Base-by-base conservation (phyloP, 2,329 filamentous ascomycete species). In the Aspergillus novofumigatus region DNA sequence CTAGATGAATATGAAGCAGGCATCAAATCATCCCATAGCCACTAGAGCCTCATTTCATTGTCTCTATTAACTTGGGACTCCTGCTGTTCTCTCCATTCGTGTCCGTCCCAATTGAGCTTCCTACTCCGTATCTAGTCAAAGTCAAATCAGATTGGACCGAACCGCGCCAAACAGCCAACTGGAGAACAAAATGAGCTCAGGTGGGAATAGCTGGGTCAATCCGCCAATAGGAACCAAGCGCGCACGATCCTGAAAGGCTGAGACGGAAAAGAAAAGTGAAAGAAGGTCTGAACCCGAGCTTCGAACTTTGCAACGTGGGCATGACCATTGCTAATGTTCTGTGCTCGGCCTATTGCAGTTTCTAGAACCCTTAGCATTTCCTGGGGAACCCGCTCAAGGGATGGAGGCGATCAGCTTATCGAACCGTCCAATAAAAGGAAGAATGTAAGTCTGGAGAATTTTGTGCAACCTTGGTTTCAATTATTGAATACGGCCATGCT, bases 321-420 rank as follows among this genome's bases (percentile, higher is more conserved):
- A 42, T 45, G 53, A 52, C 41, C 41, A 14, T 20, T n/a, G 53
- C 26, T 51, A 38, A 25, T 38, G 32, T 17, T 38, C 23, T 41
- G 44, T 48, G 53, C 25, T 55, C 14, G 44, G 41, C 14, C 29
- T 38, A 17, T 38, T 38, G 23, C 54, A 20, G 23, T 26, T 54
- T 54, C 59, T 58, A 56, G 56, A 56, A 60, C 52, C 25, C 52
- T 51, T 53, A 58, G 53, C 48, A 44, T 42, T 49, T 26, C 52
- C 47, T 23, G 41, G 35, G 47, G 56, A 54, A 54, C 55, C 52
- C 32, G 47, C 54, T 55, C 55, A 58, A 55, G 55, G 53, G 55
- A 55, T 53, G 51, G 42, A 58, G 51, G 58, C 41, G 59, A 60
- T 56, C 51, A 26, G 26, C 53, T 32, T 29, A 35, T 9, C n/a